These are phyloP conservation scores for Arthrobotrys conoides DNA, from an alignment of 2,329 filamentous ascomycete genomes.

Conservation along the genomic window DNA sequence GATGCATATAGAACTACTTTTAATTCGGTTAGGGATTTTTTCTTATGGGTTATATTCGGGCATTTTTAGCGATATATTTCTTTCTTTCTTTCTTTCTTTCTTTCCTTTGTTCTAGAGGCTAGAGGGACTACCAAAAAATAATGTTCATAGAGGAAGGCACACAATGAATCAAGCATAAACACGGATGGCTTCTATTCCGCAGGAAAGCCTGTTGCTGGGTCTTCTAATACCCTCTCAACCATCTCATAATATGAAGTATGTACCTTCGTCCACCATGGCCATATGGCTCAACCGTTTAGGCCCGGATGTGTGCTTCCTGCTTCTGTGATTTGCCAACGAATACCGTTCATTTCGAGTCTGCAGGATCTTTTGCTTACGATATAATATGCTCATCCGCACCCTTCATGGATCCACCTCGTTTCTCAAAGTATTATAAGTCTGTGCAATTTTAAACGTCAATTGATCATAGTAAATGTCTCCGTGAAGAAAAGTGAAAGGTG, in stretches of 20 bases:
- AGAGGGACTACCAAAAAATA: slow-evolving; percentile 28
- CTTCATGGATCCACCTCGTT: slow-evolving; percentile 46
- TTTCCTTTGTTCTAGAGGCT: slow-evolving; percentile 10
- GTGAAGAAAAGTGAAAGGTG: slow-evolving; percentile 18
- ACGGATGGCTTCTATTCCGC: background rate
- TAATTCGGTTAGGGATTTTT: slow-evolving; percentile 28
- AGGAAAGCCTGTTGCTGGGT: background rate
- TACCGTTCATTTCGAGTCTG: slow-evolving; percentile 17
- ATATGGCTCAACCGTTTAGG: background rate
- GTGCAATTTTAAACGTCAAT: slow-evolving; percentile 25
- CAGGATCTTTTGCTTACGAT: slow-evolving; percentile 45
- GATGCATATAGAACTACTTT: slow-evolving; percentile 46
- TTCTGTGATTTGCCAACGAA: background rate
- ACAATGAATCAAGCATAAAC: background rate
- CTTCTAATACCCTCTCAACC: background rate
- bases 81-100: background rate
- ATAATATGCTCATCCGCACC: slow-evolving; percentile 49
- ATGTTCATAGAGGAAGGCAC: slow-evolving; percentile 32
- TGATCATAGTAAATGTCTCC: slow-evolving; percentile 23
- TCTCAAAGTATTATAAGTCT: slow-evolving; percentile 20
- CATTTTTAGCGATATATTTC: slow-evolving; percentile 26
- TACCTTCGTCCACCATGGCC: no score
- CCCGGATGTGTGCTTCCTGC: background rate
- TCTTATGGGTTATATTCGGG: slow-evolving; percentile 19
- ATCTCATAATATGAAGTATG: no score